Base-by-base conservation (phyloP, 176 grass and related monocot species). In the bread wheat (Triticum aestivum) region DNA sequence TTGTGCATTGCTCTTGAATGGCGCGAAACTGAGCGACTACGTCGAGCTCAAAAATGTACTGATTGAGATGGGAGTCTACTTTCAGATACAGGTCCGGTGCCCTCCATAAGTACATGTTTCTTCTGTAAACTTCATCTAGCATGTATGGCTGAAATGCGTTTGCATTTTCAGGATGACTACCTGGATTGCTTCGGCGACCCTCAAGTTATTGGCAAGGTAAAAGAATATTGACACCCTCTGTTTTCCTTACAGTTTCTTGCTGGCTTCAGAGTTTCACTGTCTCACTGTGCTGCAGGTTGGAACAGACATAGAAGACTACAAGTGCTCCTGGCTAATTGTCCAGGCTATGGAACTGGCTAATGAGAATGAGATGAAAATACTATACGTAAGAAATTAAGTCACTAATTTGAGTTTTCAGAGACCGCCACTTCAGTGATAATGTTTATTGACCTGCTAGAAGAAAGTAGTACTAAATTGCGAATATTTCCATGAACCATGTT, bases 271-370 rank as follows among this genome's bases (percentile, higher is more conserved):
- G 6, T 29, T 79, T 75, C 18, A 68, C 14, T 62, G 26, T 47
- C 9, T 69, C 39, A 2, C 33, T 75, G 45, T 83, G 84, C 30
- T 86, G 24, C 84, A 94, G 87, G 81, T 94, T 75, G 92, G 90
- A 86, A 94, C 92, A 42, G 92, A 94, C 88, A 94, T 94, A 52
- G 90, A 94, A 92, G 92, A 94, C 47, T 91, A 89, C 85, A 94
- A 94, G 79, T 94, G 90, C 62, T 90, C 92, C 11, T 94, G 92
- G 92, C 82, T 94, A 37, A 88, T 94, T 29, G 92, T 94, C 27
- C 92, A 92, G 68, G 90, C 92, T 56, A 91, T 92, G 90, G 90
- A 89, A 77, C 78, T 84, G 56, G 87, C 87, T 79, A 92, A 90
- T 86, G 90, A 85, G 69, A 89, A 86, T 17, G 89, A 92, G 74